Percentiles rank a stretch among this genome's conserved stretches.
These are phyloP conservation scores for Debaryomycetaceae sp. DNA, from an alignment of 1,139 yeast genomes.

Conservation along the genomic window DNA sequence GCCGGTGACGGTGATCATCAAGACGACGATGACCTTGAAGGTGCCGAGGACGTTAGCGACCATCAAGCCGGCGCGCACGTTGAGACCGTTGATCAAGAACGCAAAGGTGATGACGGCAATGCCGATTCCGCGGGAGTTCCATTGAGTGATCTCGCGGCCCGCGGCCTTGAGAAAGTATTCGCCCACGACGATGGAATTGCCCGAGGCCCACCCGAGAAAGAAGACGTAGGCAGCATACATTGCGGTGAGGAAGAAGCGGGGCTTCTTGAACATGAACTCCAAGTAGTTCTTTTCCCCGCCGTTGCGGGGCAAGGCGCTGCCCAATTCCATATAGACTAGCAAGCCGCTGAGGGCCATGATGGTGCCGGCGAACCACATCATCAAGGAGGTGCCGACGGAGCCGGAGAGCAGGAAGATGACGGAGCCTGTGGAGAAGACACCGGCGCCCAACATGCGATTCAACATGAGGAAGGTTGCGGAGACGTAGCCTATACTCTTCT, in stretches of 20 bases:
- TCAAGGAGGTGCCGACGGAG: constrained; percentile 61
- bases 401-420: constrained; percentile 61
- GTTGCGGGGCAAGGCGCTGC: constrained; percentile 72
- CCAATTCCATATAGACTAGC: constrained; percentile 74
- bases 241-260: constrained; percentile 59
- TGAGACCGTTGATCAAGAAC: constrained; percentile 51
- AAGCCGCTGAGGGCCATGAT: constrained; percentile 65
- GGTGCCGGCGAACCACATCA: constrained; percentile 73
- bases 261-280: constrained; percentile 60
- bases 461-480: constrained; percentile 63
- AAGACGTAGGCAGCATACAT: constrained; percentile 71
- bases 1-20: constrained; percentile 63
- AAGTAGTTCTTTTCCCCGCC: constrained; percentile 86
- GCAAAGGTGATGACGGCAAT: constrained; percentile 66
- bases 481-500: constrained; percentile 50
- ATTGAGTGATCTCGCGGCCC: constrained; percentile 52
- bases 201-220: constrained; percentile 79
- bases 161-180: constrained; percentile 57
- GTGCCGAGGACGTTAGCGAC: constrained; percentile 61
- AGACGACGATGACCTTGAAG: constrained; percentile 59
- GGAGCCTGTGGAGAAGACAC: constrained; percentile 80
- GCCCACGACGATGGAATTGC: constrained; percentile 47
- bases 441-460: constrained; percentile 82
- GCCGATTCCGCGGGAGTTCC: constrained; percentile 73
- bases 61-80: constrained; percentile 55